Evolutionary conservation across 2,329 filamentous ascomycete genomes (phyloP), one percentile per base, ranked within the genome.

Genomic region (Akanthomyces lecanii): DNA sequence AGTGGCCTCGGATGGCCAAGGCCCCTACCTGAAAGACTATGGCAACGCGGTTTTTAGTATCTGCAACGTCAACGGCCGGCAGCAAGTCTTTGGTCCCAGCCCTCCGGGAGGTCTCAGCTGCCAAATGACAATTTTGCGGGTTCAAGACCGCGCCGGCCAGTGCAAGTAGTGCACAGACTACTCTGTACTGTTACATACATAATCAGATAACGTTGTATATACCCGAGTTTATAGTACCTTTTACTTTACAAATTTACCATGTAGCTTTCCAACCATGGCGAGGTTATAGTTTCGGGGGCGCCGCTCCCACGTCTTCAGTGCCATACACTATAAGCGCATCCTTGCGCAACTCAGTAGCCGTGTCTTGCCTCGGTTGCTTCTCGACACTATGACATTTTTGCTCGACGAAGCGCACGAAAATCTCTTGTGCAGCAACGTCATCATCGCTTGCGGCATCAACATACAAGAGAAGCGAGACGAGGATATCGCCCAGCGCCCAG

Each of bases 391-490:
- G 8, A 11, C 66, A 66, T 58, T 69, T 74, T 28, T 64, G 65
- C 56, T 72, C 69, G 30, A 81, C 62, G 61, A 77, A 82, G 3
- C 79, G 70, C 16, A 64, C 61, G 52, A 77, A 74, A 61, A 82
- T 77, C 21, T 78, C 77, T 18, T 69, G 68, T 0, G 75, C 71
- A 5, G 75, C 75, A 2, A 63, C 59, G 7, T 77, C 74, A 3
- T 73, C 73, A 55, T 78, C 74, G 42, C 69, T 73, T 5, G 68
- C 63, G 1, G 74, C 74, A 63, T 82, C 80, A 1, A 78, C 72
- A 47, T 75, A 68, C 44, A 81, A 71, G 53, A 84, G 66, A n/a
- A 76, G 69, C 10, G 74, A 76, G 23, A 80, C 76, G 30, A 81
- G 62, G 8, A 80, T 69, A 61, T 82, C 78, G 0, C 80, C 78